Percentiles rank a stretch among this genome's conserved stretches.
phyloP scores from a whole-genome alignment of 176 grass and related monocot species.

The Zea mays region Zm-B73-REFERENCE-NAM-5.0 NC_050096.1:261465001-261465500 shows the following conservation, averaged over 20 bases:
- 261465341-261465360: background rate
- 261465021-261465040: background rate
- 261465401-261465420: background rate
- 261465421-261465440: background rate
- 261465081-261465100: background rate
- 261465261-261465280: too few species aligned
- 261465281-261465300: too few species aligned
- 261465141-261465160: conserved; percentile 10
- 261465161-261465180: background rate
- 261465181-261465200: too few species aligned
- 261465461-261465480: background rate
- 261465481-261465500: background rate
- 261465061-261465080: background rate
- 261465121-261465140: background rate
- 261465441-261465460: background rate
- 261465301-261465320: background rate
- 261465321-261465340: background rate
- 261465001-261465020: conserved; percentile 9
- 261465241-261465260: too few species aligned
- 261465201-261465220: too few species aligned
- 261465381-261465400: background rate
- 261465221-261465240: too few species aligned
- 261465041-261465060: background rate
- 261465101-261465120: background rate
- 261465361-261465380: background rate